Conservation (phyloP, 108 stramenopile species). For the Cyclotella kingstonii region DNA sequence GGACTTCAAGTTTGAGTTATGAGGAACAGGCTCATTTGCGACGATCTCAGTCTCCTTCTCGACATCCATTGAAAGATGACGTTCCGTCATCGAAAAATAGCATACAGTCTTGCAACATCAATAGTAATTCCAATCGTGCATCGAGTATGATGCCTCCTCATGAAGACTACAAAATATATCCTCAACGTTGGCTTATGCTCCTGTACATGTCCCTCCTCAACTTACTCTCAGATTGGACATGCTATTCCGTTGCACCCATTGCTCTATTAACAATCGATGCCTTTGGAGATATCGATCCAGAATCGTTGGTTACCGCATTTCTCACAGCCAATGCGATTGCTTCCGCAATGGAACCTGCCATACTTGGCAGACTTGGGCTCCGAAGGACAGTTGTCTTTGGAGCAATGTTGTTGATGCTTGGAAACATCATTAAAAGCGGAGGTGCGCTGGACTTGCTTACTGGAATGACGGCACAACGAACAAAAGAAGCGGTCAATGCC, state of each 20-base stretch:
- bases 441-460: conserved; percentile 43
- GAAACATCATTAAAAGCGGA: conserved; percentile 82
- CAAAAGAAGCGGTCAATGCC: conserved; percentile 9
- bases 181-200: conserved; percentile 57
- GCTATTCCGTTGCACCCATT: conserved; percentile 87
- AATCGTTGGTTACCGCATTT: conserved; percentile 77
- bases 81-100: too few relatives aligned
- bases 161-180: conserved; percentile 30
- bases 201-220: conserved; percentile 85
- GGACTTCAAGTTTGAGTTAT: neutral
- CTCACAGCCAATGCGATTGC: conserved; percentile 77
- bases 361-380: conserved; percentile 74
- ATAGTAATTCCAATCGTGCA: neutral
- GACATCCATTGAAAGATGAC: neutral
- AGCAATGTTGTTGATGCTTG: conserved; percentile 71
- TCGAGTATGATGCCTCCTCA: neutral
- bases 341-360: conserved; percentile 77
- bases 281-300: conserved; percentile 82
- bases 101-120: too few relatives aligned
- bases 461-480: conserved; percentile 7
- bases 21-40: neutral
- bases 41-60: neutral
- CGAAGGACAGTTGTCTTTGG: conserved; percentile 79
- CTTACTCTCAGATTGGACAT: conserved; percentile 87
- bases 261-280: conserved; percentile 65